A percentile compares a stretch with the other conserved stretches of the same genome.
phyloP scores from a whole-genome alignment of 192 early-diverging fungal genomes.

The Spizellomyces sp. region DNA sequence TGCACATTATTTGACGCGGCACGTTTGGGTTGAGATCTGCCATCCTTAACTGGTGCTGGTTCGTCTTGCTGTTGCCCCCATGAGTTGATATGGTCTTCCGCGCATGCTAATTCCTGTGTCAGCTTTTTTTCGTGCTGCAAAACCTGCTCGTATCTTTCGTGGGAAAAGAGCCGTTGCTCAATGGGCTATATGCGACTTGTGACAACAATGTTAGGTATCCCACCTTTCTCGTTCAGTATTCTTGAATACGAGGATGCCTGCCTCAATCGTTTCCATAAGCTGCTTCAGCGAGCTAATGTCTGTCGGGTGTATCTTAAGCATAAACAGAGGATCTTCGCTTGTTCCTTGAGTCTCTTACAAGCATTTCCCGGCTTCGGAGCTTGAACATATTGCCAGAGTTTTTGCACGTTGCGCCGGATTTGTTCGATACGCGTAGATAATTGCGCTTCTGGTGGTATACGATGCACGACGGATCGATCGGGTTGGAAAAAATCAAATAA shows the following conservation, averaged over 20 bases:
- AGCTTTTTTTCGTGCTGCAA: slow-evolving; percentile 15
- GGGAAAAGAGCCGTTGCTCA: not conserved
- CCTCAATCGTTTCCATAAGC: slow-evolving; percentile 18
- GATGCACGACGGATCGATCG: too few relatives aligned
- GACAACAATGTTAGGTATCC: not conserved
- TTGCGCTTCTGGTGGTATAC: too few relatives aligned
- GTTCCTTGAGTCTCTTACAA: not conserved
- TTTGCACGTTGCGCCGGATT: not conserved
- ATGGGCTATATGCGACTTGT: not conserved
- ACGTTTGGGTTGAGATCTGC: not conserved
- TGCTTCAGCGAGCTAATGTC: slow-evolving; percentile 1
- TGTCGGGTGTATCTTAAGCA: not conserved
- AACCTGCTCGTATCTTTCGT: slow-evolving; percentile 4
- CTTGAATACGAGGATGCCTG: slow-evolving; percentile 1
- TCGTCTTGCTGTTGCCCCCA: not conserved
- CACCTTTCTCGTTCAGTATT: not conserved
- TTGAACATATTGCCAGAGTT: slow-evolving; percentile 8
- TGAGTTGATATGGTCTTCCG: slow-evolving; percentile 5
- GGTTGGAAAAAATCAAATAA: too few relatives aligned
- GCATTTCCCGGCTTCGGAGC: slow-evolving; percentile 12
- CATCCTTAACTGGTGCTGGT: not conserved
- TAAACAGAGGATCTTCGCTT: not conserved
- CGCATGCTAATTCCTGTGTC: not conserved
- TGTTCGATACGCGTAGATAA: too few relatives aligned
- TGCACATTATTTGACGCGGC: not conserved